Evolutionary conservation across 768 basidiomycete species (phyloP), one percentile per base, ranked within the genome.

Genomic region (Fistulinella prunicolor): DNA sequence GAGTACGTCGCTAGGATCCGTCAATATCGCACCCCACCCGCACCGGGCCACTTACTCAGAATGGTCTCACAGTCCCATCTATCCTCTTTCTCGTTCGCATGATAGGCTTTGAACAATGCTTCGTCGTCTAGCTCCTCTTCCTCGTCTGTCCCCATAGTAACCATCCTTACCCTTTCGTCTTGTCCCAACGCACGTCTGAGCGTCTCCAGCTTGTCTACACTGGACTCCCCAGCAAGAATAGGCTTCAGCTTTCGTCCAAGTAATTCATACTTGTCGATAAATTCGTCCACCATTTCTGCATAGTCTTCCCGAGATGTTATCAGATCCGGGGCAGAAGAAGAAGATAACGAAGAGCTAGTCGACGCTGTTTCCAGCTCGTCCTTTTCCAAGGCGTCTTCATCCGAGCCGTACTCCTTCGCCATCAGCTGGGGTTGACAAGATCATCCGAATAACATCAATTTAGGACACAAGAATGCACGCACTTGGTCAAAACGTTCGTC

Each of bases 21-120:
- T 54, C 56, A 52, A 50, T 49, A 43, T 16, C 39, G 12, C 22
- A 36, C 26, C 22, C 2, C 26, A 37, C 17, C 14, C 22, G 17
- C 29, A 17, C 9, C 23, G 2, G 20, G 3, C 38, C 12, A 77
- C 89, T 65, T 66, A 95, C 95, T 85, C 3, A 99, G 73, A 32
- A 99, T 88, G 1, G 93, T 96, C 67, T 99, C 94, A 52, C 90
- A 94, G 63, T 99, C 96, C 96, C 96, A 99, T 38, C 82, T 71
- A 54, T 87, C 85, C 55, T 86, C 82, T 46, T 82, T 80, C 56
- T 82, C 78, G 7, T 55, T 55, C 43, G 66, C 50, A 46, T 71
- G 54, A 10, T 70, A 62, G 6, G 68, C 69, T 51, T 72, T 65
- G 22, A 73, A 68, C 28, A 79, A 62, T n/a, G 66, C 69, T 6